Base-by-base conservation (phyloP, 78 protist species). In the Polysphondylium violaceum region DNA sequence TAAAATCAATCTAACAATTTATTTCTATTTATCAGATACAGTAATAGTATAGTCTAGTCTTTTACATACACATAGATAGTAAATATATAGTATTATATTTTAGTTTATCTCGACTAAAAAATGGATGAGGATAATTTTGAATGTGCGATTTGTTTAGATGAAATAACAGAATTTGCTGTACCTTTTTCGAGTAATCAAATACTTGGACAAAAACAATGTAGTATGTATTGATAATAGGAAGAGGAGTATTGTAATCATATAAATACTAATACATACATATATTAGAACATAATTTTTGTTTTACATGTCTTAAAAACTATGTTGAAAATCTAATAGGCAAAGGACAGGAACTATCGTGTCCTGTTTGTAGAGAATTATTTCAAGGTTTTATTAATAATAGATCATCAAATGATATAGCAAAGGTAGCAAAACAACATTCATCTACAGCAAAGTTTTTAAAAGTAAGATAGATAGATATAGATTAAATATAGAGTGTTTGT, bases 231-330 rank as follows among this genome's bases (percentile, higher is more conserved):
- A 27, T 29, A 60, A 60, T 27, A 60, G 3, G 11, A 47, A 14
- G 7, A 11, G 16, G 38, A 31, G 1, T 63, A 2, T 29, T 33
- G 3, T 11, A 55, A 14, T 4, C 21, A 17, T 23, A 63, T 12
- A 12, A 23, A 63, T 63, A 36, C 3, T 4, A 31, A 36, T 63
- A 8, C 16, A 36, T 63, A 5, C 14, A 36, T 63, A 29, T 35
- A 16, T 47, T 81, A 81, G 90, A 12, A 58, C 90, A 83, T 69
- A 69, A 63, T 31, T 83, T 83, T 69, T 83, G 90, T 69, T 50
- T 12, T 21, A 6, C 50, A 44, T 83, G 90, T 56, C 5, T 83
- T 1, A 21, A 25, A 69, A 33, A 60, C 12, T 83, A 55, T 23
- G 31, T 83, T 59, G 67, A 69, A 9, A 53, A 43, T 31, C 35